Percentiles rank a stretch among this genome's conserved stretches.
These are phyloP conservation scores for Hyaloscypha hepaticicola DNA, from an alignment of 495 filamentous ascomycete genomes.

Conservation along the genomic window DNA sequence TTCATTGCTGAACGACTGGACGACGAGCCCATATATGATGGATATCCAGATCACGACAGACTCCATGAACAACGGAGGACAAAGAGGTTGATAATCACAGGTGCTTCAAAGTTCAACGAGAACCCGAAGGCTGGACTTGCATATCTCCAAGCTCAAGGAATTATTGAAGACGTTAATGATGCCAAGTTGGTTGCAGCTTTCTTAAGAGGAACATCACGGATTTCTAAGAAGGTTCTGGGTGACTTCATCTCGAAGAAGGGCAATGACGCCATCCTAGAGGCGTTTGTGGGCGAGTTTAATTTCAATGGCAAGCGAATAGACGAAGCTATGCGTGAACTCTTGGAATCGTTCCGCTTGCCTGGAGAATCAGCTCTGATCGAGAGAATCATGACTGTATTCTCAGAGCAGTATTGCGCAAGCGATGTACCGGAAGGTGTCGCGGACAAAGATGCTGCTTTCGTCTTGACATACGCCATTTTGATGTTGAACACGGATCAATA, in stretches of 20 bases:
- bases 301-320: constrained; percentile 85
- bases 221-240: constrained; percentile 88
- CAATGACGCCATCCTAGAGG: constrained; percentile 76
- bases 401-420: constrained; percentile 80
- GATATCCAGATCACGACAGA: constrained; percentile 61
- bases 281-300: constrained; percentile 82
- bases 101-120: constrained; percentile 91
- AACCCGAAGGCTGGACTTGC: constrained; percentile 86
- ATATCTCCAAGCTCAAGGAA: constrained; percentile 77
- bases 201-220: constrained; percentile 75
- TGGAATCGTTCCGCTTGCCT: constrained; percentile 91
- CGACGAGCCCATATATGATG: constrained; percentile 60
- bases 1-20: constrained; percentile 86
- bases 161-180: constrained; percentile 75
- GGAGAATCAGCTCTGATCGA: constrained; percentile 93
- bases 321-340: constrained; percentile 80
- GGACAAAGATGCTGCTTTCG: constrained; percentile 84
- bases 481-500: constrained; percentile 94
- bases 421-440: constrained; percentile 71
- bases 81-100: constrained; percentile 87
- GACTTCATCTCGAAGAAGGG: constrained; percentile 89
- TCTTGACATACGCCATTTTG: constrained; percentile 94
- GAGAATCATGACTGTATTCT: constrained; percentile 82
- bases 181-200: constrained; percentile 75
- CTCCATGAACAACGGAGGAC: constrained; percentile 69